phyloP scores from a whole-genome alignment of 2,329 filamentous ascomycete genomes.

The Metarhizium anisopliae region DNA sequence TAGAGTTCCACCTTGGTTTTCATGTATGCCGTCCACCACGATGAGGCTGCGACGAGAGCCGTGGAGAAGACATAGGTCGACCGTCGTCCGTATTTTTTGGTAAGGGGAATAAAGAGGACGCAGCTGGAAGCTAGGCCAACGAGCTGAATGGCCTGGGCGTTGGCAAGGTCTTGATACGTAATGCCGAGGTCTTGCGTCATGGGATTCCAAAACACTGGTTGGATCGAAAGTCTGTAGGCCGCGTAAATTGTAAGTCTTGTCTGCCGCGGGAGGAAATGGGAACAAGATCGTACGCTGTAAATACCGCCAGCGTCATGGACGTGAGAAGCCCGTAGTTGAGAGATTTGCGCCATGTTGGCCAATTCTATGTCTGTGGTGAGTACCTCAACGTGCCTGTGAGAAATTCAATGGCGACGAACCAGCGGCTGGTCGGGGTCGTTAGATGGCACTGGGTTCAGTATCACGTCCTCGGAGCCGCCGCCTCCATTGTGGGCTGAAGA shows the following conservation, averaged over 20 bases:
- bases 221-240: conserved; percentile 6
- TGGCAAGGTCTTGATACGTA: conserved; percentile 15
- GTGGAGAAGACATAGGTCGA: conserved; percentile 20
- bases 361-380: conserved; percentile 10
- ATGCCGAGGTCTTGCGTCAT: conserved; percentile 16
- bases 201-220: conserved; percentile 14
- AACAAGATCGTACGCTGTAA: conserved; percentile 9
- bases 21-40: conserved; percentile 16
- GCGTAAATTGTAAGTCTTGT: no score
- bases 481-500: no score
- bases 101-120: conserved; percentile 24
- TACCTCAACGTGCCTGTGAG: background rate
- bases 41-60: conserved; percentile 12
- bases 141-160: conserved; percentile 18
- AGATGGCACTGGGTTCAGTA: background rate
- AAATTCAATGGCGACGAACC: background rate
- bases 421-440: conserved; percentile 6
- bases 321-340: conserved; percentile 14
- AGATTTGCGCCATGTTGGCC: conserved; percentile 14
- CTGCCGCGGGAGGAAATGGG: no score
- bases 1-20: conserved; percentile 14
- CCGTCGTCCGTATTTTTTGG: conserved; percentile 25
- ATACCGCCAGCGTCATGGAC: conserved; percentile 13
- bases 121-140: conserved; percentile 23
- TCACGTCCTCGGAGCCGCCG: no score